Conservation (phyloP, 202 grass and related monocot species). For the Elaeis oleifera region DNA sequence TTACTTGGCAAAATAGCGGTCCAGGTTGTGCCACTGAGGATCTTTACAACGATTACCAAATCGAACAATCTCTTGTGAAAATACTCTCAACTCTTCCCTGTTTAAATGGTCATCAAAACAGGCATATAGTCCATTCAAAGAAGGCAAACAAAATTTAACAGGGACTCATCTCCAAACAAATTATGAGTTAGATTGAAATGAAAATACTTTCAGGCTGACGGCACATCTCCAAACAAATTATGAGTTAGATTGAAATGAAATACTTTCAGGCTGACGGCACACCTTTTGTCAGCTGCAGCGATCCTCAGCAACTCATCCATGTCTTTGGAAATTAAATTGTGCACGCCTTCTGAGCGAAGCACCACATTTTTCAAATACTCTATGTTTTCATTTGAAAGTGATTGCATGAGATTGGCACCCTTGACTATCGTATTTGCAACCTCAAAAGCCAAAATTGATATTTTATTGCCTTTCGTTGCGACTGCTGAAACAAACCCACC, state of each 20-base stretch:
- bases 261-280: constrained; percentile 1
- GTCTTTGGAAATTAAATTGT: constrained; percentile 51
- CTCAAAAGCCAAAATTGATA: constrained; percentile 86
- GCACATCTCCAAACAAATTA: not conserved
- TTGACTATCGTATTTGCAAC: constrained; percentile 89
- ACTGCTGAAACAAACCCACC: constrained; percentile 38
- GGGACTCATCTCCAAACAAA: not conserved
- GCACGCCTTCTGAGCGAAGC: constrained; percentile 55
- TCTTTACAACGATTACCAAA: constrained; percentile 91
- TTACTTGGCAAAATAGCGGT: constrained; percentile 90
- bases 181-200: not conserved
- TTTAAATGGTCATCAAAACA: constrained; percentile 8
- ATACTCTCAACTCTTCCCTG: constrained; percentile 70
- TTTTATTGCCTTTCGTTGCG: constrained; percentile 40
- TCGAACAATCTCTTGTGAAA: constrained; percentile 69
- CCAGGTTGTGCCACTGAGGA: constrained; percentile 91
- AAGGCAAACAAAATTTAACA: too few relatives aligned
- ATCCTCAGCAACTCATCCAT: constrained; percentile 42
- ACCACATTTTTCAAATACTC: constrained; percentile 52
- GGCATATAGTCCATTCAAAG: too few relatives aligned
- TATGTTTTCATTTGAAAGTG: constrained; percentile 57
- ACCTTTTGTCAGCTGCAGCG: constrained; percentile 87
- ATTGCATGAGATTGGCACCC: constrained; percentile 64
- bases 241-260: constrained; percentile 2
- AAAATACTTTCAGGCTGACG: constrained; percentile 10